Evolutionary conservation across 2,329 filamentous ascomycete genomes (phyloP), one percentile per base, ranked within the genome.

Genomic region (Diaporthe batatas): DNA sequence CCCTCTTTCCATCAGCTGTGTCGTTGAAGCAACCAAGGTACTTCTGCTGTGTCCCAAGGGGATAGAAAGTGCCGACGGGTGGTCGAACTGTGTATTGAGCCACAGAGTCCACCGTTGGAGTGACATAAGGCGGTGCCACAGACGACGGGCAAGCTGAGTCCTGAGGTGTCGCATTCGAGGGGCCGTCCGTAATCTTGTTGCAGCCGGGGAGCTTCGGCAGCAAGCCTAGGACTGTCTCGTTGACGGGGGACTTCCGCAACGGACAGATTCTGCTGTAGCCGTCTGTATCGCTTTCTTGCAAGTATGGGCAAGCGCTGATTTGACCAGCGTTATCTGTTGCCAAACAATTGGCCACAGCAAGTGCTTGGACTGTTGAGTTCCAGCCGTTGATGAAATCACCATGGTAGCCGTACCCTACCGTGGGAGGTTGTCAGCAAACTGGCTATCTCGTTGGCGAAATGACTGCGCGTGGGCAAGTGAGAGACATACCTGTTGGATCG

Each of bases 321-420:
- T 78, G 75, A 49, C 81, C 81, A 64, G 77, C 79, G 42, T 69
- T 72, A 68, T 80, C 77, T 71, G 79, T 77, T 12, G 76, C 77
- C 44, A 77, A 42, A 71, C 76, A 76, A 32, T 70, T 68, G 0
- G 80, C 76, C 29, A 84, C 78, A 0, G 84, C 85, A 25, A 79
- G 72, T 36, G 80, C 77, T 32, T 86, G 80, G 29, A 84, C 80
- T 18, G 76, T 76, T 68, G 79, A 76, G 69, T 87, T 81, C 76
- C 84, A 87, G 25, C 86, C 86, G 68, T 87, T 87, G 74, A 85
- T 79, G 74, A 88, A 88, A 71, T 89, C 87, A 23, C 85, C 88
- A 74, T 89, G 88, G 76, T 87, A 85, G 1, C 86, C 86, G 74
- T 85, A 88, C 8, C 87, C 59, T 64, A n/a, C 6, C 4, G 23